Evolutionary conservation across 1,139 yeast species (phyloP), one percentile per base, ranked within the genome.

Genomic region (Blastobotrys illinoisensis): DNA sequence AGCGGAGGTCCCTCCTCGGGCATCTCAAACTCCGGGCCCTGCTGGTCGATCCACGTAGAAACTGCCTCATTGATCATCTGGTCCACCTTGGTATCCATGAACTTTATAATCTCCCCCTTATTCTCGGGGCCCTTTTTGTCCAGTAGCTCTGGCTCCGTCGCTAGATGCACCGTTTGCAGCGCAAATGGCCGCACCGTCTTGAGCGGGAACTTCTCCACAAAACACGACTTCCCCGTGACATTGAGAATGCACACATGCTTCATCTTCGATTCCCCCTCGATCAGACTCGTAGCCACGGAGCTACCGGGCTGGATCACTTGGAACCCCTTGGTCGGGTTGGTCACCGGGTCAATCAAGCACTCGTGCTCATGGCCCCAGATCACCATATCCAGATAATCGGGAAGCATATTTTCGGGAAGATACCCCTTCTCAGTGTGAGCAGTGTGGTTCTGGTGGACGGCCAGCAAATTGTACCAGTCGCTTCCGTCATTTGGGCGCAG

Each of bases 321-420:
- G 66, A 91, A 89, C 1, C 84, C 85, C 24, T 82, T 83, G 20
- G 79, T 79, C 0, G 86, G 79, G 65, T 89, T 90, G 49, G 74
- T 75, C 0, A 75, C 77, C 0, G 96, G 84, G 58, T 80, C 82
- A 1, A 93, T 88, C 6, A 86, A 77, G 65, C 98, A 90, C 67
- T 93, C 98, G 71, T 93, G 99, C 67, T 93, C 99, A 69, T 93
- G 99, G 9, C 99, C 99, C 99, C 99, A 93, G 1, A 90, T 73
- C 0, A 93, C 82, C 56, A 93, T 76, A 66, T 93, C 88, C 52
- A 93, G 66, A 66, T 91, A 91, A 16, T 78, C 75, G 0, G 98
- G 99, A 18, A 95, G 70, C 63, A 87, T 86, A 57, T 77, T 79
- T 62, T 93, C 98, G 1, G 97, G 98, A 9, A 93, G 73, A 62